Conservation (phyloP, 768 basidiomycete genomes). For the Cyclocybe aegerita region DNA sequence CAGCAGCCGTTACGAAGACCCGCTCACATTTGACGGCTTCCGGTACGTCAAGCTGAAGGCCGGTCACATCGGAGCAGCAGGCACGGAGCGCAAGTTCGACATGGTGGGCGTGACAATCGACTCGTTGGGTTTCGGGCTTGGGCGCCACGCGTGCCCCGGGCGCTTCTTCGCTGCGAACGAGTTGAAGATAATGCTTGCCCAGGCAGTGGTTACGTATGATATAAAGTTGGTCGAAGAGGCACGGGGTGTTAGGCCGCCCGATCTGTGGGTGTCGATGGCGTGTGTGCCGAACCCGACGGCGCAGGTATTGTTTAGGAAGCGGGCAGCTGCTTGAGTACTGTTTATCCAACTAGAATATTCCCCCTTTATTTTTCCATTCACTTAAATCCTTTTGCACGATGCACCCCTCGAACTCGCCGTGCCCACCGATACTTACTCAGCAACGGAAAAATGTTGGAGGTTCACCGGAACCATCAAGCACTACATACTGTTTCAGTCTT, state of each 20-base stretch:
- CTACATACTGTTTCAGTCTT: too few relatives aligned
- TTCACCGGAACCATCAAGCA: too few relatives aligned
- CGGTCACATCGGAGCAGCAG: not conserved
- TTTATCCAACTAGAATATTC: too few relatives aligned
- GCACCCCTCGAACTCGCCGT: too few relatives aligned
- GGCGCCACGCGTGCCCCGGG: conserved; percentile 34
- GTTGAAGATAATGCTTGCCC: conserved; percentile 45
- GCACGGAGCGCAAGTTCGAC: conserved; percentile 15
- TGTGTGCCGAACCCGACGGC: conserved; percentile 23
- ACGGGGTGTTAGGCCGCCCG: conserved; percentile 18
- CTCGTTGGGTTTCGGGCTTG: conserved; percentile 35
- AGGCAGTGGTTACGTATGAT: conserved; percentile 39
- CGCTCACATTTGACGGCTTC: conserved; percentile 39
- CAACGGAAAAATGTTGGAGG: too few relatives aligned
- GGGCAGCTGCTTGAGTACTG: not conserved
- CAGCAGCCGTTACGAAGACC: conserved; percentile 27
- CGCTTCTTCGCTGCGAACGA: conserved; percentile 43
- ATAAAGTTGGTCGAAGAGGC: conserved; percentile 30
- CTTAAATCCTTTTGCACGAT: too few relatives aligned
- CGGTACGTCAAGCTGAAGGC: conserved; percentile 33
- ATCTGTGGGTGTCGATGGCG: conserved; percentile 21
- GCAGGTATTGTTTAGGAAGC: conserved; percentile 25
- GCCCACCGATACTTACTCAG: too few relatives aligned
- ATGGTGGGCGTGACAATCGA: conserved; percentile 25
- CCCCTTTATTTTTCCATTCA: too few relatives aligned